Evolutionary conservation across 2,329 filamentous ascomycete species (phyloP), one percentile per base, ranked within the genome.

Genomic region (Metarhizium guizhouense): DNA sequence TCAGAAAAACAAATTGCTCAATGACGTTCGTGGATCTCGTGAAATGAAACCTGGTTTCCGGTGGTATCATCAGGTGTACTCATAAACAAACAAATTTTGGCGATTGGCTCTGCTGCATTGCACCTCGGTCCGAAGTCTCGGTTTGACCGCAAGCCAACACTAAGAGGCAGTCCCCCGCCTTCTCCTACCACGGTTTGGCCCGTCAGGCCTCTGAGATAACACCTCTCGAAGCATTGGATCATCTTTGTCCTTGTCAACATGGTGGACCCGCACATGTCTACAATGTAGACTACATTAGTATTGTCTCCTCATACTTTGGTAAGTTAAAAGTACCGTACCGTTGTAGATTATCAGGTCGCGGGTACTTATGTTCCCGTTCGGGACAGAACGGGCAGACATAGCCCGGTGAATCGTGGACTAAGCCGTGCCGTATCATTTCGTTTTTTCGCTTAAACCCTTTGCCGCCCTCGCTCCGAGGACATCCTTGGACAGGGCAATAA

Each of bases 331-430:
- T 47, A 52, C 68, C 80, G 61, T 77, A 95, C 90, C 93, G 85
- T 75, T 96, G 93, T 55, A 99, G 75, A 76, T 97, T 97, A 70
- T 99, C 94, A 38, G 94, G 94, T 62, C 94, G 80, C 5, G 94
- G 94, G 69, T 97, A 97, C 67, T 88, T 92, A 70, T 96, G 93
- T 68, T 96, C 91, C 61, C 91, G 81, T 65, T 96, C 91, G 1
- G 90, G 88, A 69, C 94, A 99, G 67, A 96, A 97, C 0, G 94
- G 94, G 69, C 94, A 99, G 34, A 96, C 85, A 65, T 97, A 99
- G 58, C 93, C 93, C 1, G 94, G 94, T 7, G 90, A 95, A 61
- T 91, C 87, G 66, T 99, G 94, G 4, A 97, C 94, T 3, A 97
- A 80, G 1, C 93, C 92, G 65, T 87, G 84, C 32, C 84, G 73